Percentiles rank a stretch among this genome's conserved stretches.
phyloP scores from a whole-genome alignment of 148 eudicot genomes.

The Chenopodium berlandieri region DNA sequence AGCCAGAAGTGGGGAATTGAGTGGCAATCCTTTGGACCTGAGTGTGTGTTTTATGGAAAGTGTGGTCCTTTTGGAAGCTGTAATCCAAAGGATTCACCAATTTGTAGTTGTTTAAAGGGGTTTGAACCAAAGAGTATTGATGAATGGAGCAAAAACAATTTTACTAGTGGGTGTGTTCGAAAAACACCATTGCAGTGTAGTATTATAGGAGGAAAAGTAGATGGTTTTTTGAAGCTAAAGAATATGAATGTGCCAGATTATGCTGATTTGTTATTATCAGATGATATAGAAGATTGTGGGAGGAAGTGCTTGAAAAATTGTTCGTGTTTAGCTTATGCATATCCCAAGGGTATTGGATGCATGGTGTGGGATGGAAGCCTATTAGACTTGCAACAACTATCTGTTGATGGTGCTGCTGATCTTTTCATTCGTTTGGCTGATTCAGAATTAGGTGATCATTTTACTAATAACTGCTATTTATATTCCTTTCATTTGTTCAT shows the following conservation, averaged over 20 bases:
- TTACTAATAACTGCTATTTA: too few species aligned
- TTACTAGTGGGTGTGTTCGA: constrained; percentile 31
- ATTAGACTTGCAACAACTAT: constrained; percentile 34
- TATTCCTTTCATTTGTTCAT: too few species aligned
- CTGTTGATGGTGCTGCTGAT: constrained; percentile 35
- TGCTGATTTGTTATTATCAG: constrained; percentile 10
- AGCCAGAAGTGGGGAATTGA: constrained; percentile 7
- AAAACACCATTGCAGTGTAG: constrained; percentile 30
- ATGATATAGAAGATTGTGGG: constrained; percentile 32
- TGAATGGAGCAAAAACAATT: constrained; percentile 25
- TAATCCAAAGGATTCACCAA: not conserved
- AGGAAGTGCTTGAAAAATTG: constrained; percentile 39
- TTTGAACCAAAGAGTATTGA: constrained; percentile 23
- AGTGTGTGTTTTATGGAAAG: constrained; percentile 27
- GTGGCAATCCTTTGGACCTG: constrained; percentile 8
- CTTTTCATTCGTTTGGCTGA: constrained; percentile 46
- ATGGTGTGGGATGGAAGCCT: constrained; percentile 43
- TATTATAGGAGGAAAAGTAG: constrained; percentile 7
- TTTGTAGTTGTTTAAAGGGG: constrained; percentile 34
- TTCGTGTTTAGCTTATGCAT: constrained; percentile 43
- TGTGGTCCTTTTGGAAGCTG: constrained; percentile 39
- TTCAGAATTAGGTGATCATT: constrained; percentile 43
- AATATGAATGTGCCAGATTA: constrained; percentile 46
- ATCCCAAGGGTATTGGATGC: constrained; percentile 35
- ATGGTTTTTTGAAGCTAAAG: constrained; percentile 37